Evolutionary conservation across 208 protist species (phyloP), one percentile per base, ranked within the genome.

Genomic region (Acanthamoeba rhysodes): DNA sequence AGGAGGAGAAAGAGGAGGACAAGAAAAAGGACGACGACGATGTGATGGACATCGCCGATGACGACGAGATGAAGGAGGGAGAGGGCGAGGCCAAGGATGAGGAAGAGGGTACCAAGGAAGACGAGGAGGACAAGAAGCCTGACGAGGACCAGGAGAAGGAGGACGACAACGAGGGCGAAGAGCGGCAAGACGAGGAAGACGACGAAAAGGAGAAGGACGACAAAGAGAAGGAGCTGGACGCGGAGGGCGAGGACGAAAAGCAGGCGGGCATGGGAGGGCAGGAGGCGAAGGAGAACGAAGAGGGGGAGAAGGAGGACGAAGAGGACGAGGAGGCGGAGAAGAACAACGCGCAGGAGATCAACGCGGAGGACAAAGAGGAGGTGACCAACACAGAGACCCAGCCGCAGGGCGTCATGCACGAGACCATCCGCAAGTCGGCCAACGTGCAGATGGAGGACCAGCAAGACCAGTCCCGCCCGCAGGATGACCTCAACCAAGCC

Each of bases 61-160:
- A 96, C 64, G 96, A 98, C 27, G 95, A 98, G 57, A 91, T 48
- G 34, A 95, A 90, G 59, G 85, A 84, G 24, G 85, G 90, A 4
- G 96, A 96, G 70, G 97, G 45, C 37, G 62, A 93, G 10, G 59
- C 72, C 20, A 45, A 96, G 41, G 50, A 87, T 12, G 55, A 76
- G 37, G 68, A 74, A n/a, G 88, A 97, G 10, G 95, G 96, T 0
- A 85, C 95, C 0, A 64, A 97, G 59, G 68, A 97, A n/a, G 74
- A 95, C 16, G 85, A 96, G 29, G 94, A 96, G 53, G 48, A 96
- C 64, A 93, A 53, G 50, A 72, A 95, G 55, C 76, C 97, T 24
- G 64, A 88, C 2, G 91, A 96, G 29, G 70, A 97, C 20, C n/a
- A 95, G 34, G 45, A 82, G 22, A 34, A 97, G 53, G 64, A 94